phyloP scores from a whole-genome alignment of 164 flowering plant genomes.

The Cinnamomum chago region DNA sequence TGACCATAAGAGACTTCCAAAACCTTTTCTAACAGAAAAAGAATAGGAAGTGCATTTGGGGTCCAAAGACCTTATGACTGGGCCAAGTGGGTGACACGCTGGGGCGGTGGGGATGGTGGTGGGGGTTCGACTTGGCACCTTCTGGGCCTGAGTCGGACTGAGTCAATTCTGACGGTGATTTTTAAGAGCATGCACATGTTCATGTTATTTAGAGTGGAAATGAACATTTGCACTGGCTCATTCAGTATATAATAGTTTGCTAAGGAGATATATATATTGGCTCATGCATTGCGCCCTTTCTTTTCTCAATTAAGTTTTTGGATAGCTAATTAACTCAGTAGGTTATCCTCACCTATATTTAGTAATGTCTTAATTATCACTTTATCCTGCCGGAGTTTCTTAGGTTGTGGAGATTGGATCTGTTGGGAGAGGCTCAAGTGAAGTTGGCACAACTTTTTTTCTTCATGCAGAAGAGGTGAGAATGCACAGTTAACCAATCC shows the following conservation, averaged over 20 bases:
- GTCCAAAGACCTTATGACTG: too few relatives aligned
- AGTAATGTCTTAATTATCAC: not conserved
- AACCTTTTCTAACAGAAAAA: too few relatives aligned
- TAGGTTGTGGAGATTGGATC: slow-evolving; percentile 95
- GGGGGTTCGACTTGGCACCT: too few relatives aligned
- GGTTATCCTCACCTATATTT: not conserved
- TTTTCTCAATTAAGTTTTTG: too few relatives aligned
- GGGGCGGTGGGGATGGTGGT: too few relatives aligned
- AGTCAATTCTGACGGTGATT: too few relatives aligned
- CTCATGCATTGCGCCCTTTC: not conserved
- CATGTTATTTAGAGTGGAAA: not conserved
- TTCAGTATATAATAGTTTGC: not conserved
- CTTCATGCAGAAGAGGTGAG: slow-evolving; percentile 66
- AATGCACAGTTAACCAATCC: slow-evolving; percentile 3
- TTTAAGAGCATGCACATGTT: too few relatives aligned
- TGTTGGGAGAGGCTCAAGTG: slow-evolving; percentile 57
- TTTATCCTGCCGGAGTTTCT: not conserved
- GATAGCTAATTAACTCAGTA: not conserved
- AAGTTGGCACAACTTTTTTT: slow-evolving; percentile 51
- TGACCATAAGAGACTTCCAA: too few relatives aligned
- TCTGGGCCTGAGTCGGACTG: too few relatives aligned
- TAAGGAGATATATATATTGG: not conserved
- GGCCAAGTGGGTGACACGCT: too few relatives aligned
- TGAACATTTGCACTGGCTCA: not conserved
- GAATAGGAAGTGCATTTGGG: too few relatives aligned